Evolutionary conservation across 768 basidiomycete genomes (phyloP).

Genomic region (Rhodotorula sphaerocarpa): DNA sequence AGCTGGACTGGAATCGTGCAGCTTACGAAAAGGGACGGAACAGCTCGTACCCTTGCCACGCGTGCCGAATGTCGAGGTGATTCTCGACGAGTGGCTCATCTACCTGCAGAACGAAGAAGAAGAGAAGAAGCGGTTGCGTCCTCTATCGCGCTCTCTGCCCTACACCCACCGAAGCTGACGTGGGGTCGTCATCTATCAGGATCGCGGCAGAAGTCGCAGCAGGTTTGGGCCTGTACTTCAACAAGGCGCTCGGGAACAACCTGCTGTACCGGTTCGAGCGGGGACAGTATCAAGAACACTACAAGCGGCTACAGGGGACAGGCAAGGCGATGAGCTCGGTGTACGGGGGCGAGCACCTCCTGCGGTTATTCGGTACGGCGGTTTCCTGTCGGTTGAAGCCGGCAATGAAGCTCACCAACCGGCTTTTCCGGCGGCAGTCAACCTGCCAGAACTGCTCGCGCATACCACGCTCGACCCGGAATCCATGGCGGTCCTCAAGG

Average conservation of each 20-base stretch:
- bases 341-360: conserved; percentile 88
- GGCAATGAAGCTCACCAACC: neutral
- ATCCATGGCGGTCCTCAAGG: conserved; percentile 68
- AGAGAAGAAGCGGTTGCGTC: conserved; percentile 19
- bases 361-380: conserved; percentile 75
- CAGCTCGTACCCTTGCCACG: conserved; percentile 80
- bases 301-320: conserved; percentile 63
- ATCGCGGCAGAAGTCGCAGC: conserved; percentile 72
- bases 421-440: conserved; percentile 50
- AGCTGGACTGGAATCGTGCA: neutral
- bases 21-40: no score
- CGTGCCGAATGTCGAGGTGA: conserved; percentile 63
- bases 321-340: conserved; percentile 81
- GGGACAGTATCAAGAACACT: conserved; percentile 76
- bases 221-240: conserved; percentile 84
- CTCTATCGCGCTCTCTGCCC: neutral
- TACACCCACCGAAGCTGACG: neutral
- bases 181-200: neutral
- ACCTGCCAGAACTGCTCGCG: conserved; percentile 80
- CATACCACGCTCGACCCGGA: conserved; percentile 84
- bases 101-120: conserved; percentile 47
- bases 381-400: neutral
- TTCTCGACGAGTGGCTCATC: conserved; percentile 68
- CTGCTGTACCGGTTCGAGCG: conserved; percentile 91
- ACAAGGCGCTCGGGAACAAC: conserved; percentile 72